Evolutionary conservation across 192 early-diverging fungal genomes (phyloP).

Genomic region (Obelidium mucronatum): DNA sequence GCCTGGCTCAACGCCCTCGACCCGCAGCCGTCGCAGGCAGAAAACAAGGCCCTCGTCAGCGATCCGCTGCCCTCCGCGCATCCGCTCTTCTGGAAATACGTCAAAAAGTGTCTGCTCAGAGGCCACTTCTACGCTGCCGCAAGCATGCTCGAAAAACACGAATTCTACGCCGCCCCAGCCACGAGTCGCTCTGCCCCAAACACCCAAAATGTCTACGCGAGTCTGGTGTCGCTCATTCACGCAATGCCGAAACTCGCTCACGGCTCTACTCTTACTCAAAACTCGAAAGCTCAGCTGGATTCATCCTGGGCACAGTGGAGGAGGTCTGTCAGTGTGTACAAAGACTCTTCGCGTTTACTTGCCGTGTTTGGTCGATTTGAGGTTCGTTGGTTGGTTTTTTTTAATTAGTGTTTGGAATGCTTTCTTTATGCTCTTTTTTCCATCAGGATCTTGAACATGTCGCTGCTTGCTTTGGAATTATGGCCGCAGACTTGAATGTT

Average conservation of each 20-base stretch:
- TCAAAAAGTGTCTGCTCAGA: conserved; percentile 9
- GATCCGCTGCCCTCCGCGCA: not conserved
- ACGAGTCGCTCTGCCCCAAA: not conserved
- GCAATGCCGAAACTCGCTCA: not conserved
- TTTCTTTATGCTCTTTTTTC: not conserved
- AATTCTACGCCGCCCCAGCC: not conserved
- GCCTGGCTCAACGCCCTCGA: conserved; percentile 2
- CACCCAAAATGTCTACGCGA: not conserved
- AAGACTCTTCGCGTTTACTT: not conserved
- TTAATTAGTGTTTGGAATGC: not conserved
- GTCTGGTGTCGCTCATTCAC: not conserved
- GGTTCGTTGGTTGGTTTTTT: too few relatives aligned
- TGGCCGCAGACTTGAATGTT: not conserved
- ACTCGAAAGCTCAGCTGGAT: not conserved
- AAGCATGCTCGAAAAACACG: conserved; percentile 13
- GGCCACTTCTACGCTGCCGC: conserved; percentile 11
- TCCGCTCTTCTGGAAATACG: not conserved
- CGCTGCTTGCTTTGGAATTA: conserved; percentile 8
- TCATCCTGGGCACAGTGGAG: not conserved
- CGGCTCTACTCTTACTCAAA: not conserved
- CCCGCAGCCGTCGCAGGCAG: not conserved
- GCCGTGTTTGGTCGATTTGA: not conserved
- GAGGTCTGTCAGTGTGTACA: not conserved
- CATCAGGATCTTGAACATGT: not conserved
- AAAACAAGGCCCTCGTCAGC: not conserved